These are phyloP conservation scores for Elongisporangium anandrum DNA, from an alignment of 352 stramenopile species.

Conservation along the genomic window DNA sequence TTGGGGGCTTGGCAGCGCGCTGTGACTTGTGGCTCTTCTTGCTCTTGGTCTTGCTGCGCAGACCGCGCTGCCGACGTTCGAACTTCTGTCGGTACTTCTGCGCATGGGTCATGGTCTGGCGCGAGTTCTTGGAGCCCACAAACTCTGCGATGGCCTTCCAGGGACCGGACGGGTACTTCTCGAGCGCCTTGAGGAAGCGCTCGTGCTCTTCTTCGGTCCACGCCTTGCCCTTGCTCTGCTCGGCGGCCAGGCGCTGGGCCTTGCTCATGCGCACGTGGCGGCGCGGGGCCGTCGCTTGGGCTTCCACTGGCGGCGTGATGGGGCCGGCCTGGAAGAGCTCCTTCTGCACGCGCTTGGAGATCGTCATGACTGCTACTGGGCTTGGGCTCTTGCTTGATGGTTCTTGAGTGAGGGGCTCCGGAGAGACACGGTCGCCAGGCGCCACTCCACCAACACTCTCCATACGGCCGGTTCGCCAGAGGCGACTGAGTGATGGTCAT, in stretches of 20 bases:
- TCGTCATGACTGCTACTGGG: conserved; percentile 30
- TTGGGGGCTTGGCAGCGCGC: background rate
- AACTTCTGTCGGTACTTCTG: conserved; percentile 36
- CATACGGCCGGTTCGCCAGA: background rate
- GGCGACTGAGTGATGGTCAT: background rate
- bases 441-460: background rate
- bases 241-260: conserved; percentile 15
- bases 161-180: conserved; percentile 46
- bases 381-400: background rate
- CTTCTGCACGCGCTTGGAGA: conserved; percentile 55
- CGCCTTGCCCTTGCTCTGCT: conserved; percentile 50
- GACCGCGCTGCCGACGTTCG: conserved; percentile 41
- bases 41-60: conserved; percentile 35
- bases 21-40: conserved; percentile 14
- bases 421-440: background rate
- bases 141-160: conserved; percentile 62
- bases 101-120: conserved; percentile 32
- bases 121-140: conserved; percentile 55
- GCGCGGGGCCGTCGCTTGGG: conserved; percentile 1
- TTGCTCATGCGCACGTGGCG: conserved; percentile 6
- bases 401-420: background rate
- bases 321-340: conserved; percentile 41
- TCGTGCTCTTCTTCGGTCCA: conserved; percentile 54
- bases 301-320: conserved; percentile 9
- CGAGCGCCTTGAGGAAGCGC: conserved; percentile 53